Base-by-base conservation (phyloP, 2,329 filamentous ascomycete genomes). In the Tolypocladium ovalisporum region DNA sequence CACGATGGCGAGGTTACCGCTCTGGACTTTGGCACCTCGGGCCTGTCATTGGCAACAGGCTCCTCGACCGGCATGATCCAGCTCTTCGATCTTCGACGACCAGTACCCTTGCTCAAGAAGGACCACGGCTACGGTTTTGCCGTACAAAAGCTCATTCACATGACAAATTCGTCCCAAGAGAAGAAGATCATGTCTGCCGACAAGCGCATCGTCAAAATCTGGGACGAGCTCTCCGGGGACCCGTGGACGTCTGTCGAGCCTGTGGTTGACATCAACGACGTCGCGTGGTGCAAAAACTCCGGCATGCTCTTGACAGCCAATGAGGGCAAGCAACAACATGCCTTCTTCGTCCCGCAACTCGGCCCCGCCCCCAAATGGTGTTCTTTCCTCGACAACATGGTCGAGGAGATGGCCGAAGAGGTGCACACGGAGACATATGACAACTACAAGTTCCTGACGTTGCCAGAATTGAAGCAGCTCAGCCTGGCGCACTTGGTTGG, bases 291-390 rank as follows among this genome's bases (percentile, higher is more conserved):
- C 69, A 91, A 88, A 62, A 85, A 96, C 65, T 92, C 86, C 34
- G 94, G 94, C 57, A 99, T 99, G 91, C 79, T 99, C 22, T 78
- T 99, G 56, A 97, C 93, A 4, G 94, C 95, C 42, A 99, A 99
- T 68, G 94, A 99, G 76, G 95, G 94, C 58, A 86, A 90, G 65
- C 90, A 96, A 63, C 92, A 97, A 68, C 92, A 97, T 71, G 86
- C 90, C 0, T 97, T 97, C 76, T 94, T 97, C 70, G 89, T 97
- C 55, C 93, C 93, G 2, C 90, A 96, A 67, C 82, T 97, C 27
- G 94, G 94, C 1, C 90, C 93, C 0, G 92, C 94, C 1, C 95
- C 94, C 0, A 90, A 85, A 67, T 99, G 94, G 94, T 97, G 94
- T 69, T 86, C 89, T 3, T 97, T 97, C 83, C 77, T 99, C 61